phyloP scores from a whole-genome alignment of 441 rosid genomes.

The Kokia cookei region DNA sequence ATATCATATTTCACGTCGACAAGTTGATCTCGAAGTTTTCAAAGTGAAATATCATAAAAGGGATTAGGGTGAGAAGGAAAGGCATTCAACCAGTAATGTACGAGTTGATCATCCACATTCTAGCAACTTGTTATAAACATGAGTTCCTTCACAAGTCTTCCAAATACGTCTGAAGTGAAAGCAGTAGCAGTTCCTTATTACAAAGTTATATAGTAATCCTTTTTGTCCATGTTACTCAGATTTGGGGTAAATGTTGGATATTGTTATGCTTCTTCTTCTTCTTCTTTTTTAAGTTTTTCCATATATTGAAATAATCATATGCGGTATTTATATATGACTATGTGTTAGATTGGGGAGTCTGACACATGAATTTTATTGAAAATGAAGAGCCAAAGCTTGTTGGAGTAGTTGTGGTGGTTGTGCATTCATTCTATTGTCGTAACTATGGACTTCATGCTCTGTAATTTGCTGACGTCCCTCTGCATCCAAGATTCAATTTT shows the following conservation, averaged over 20 bases:
- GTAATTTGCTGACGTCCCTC: conserved; percentile 16
- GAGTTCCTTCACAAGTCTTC: neutral
- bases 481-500: conserved; percentile 6
- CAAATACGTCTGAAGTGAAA: neutral
- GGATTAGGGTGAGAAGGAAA: neutral
- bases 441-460: conserved; percentile 11
- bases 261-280: neutral
- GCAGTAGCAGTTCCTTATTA: neutral
- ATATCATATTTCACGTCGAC: conserved; percentile 86
- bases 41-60: conserved; percentile 20
- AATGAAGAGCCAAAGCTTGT: neutral
- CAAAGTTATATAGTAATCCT: conserved; percentile 10
- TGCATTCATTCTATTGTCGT: conserved; percentile 13
- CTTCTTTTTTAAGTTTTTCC: neutral
- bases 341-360: neutral
- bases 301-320: neutral
- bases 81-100: neutral
- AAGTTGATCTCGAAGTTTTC: conserved; percentile 83
- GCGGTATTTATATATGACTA: neutral
- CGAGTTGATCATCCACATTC: conserved; percentile 5
- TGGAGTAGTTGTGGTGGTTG: conserved; percentile 16
- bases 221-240: neutral
- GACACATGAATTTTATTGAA: neutral
- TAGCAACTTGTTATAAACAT: neutral
- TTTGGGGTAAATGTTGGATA: neutral